Base-by-base conservation (phyloP, 805 yeast species). In the Kurtzmaniella fragi region DNA sequence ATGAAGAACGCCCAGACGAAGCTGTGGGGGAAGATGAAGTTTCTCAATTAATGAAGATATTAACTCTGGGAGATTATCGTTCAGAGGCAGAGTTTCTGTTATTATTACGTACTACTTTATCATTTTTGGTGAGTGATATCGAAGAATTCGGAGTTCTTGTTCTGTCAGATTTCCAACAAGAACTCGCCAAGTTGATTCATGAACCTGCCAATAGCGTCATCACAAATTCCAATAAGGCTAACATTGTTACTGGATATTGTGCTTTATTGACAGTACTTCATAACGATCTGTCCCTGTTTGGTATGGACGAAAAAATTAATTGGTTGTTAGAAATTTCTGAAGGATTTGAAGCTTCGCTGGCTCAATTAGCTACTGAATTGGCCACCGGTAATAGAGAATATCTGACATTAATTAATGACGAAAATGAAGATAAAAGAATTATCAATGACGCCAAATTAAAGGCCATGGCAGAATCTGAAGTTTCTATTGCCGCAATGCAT, bases 201-300 rank as follows among this genome's bases (percentile, higher is more conserved):
- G 70, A 65, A 25, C 65, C 70, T 2, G 54, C 70, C 2, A 60
- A 45, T 32, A 45, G 57, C 17, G 42, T 51, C n/a, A 47, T 67
- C 17, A 67, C 66, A 20, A 61, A 57, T 42, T 66, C 59, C 33
- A 65, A 64, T 44, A 68, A 67, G 47, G 53, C 70, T 8, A 54
- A 58, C 42, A 45, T 67, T 23, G 56, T 68, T 10, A 54, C 64
- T 12, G 73, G 74, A 3, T 66, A 51, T 42, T 56, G 62, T 7
- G 62, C 62, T 4, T 51, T 74, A 29, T 49, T 71, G 17, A 48
- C 75, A 34, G 64, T 74, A 2, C 54, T 75, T 8, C 67, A 71
- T 45, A 71, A 70, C 43, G 78, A 71, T 3, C 61, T 77, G 2
- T 71, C 77, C 13, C 67, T 72, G 32, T 72, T 64, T 49, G 78